Conservation (phyloP, 768 basidiomycete genomes). For the Calocybe gangraenosa region DNA sequence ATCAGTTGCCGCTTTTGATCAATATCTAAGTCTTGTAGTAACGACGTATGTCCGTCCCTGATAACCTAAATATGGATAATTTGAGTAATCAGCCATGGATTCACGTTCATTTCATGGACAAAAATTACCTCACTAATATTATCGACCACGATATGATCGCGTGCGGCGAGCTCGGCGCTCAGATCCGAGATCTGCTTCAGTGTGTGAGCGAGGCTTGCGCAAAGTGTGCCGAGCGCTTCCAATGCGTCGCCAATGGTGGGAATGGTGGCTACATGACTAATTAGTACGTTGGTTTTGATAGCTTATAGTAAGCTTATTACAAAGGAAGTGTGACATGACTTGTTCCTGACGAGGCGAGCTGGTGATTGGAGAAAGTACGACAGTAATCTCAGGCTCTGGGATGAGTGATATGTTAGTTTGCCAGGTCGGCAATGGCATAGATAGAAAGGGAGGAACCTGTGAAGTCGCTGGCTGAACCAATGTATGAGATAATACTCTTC, state of each 20-base stretch:
- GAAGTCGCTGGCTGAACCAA: slow-evolving; percentile 70
- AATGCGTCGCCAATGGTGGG: slow-evolving; percentile 75
- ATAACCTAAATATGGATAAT: no score
- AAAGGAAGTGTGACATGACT: slow-evolving; percentile 45
- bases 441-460: slow-evolving; percentile 38
- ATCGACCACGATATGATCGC: slow-evolving; percentile 65
- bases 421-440: not conserved
- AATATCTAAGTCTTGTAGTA: slow-evolving; percentile 65
- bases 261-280: slow-evolving; percentile 51
- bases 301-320: slow-evolving; percentile 28
- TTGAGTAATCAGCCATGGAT: no score
- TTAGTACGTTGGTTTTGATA: slow-evolving; percentile 2
- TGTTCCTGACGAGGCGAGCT: slow-evolving; percentile 49
- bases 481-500: slow-evolving; percentile 60
- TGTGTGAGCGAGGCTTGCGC: slow-evolving; percentile 53
- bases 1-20: slow-evolving; percentile 66
- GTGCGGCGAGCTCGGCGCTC: slow-evolving; percentile 66
- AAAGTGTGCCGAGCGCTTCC: slow-evolving; percentile 59
- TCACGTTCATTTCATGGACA: not conserved
- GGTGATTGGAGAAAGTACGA: slow-evolving; percentile 67
- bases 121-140: slow-evolving; percentile 64
- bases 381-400: slow-evolving; percentile 67
- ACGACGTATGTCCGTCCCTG: slow-evolving; percentile 42
- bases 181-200: slow-evolving; percentile 67
- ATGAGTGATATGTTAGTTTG: not conserved